Evolutionary conservation across 2,329 filamentous ascomycete genomes (phyloP).

Genomic region (Ophiosphaerella korrae): DNA sequence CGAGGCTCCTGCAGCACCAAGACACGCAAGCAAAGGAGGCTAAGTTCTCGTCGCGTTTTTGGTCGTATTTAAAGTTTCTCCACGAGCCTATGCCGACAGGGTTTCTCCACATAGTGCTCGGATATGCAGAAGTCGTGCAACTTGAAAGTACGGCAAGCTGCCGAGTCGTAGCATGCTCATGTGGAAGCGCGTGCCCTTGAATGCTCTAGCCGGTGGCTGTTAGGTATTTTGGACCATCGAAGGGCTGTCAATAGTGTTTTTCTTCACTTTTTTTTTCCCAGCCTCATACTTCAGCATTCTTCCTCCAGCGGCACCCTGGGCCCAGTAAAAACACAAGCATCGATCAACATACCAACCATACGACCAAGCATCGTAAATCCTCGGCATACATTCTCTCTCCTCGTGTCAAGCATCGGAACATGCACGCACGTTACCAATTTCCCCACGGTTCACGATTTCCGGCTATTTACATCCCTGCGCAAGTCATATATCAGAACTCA

Average conservation of each 20-base stretch:
- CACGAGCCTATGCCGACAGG: conserved; percentile 4
- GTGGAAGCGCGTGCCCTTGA: conserved; percentile 4
- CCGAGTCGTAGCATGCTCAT: not conserved
- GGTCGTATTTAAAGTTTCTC: conserved; percentile 2
- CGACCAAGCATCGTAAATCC: conserved; percentile 10
- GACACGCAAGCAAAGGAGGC: conserved; percentile 1
- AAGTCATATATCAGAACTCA: conserved; percentile 26
- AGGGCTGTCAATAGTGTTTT: too few species aligned
- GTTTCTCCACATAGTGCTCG: conserved; percentile 24
- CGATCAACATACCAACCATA: conserved; percentile 4
- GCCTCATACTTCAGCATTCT: too few species aligned
- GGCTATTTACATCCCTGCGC: conserved; percentile 33
- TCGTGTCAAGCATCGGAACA: conserved; percentile 10
- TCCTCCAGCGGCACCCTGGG: not conserved
- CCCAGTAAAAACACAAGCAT: not conserved
- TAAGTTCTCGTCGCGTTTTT: conserved; percentile 17
- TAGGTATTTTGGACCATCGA: not conserved
- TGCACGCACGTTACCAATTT: conserved; percentile 22
- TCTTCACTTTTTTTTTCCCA: too few species aligned
- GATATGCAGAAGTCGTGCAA: conserved; percentile 4
- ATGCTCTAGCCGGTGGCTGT: conserved; percentile 10
- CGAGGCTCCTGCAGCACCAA: conserved; percentile 2
- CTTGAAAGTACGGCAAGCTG: too few species aligned
- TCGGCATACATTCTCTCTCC: conserved; percentile 7
- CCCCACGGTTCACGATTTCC: conserved; percentile 18